Conservation (phyloP, 208 protist genomes). For the Wallacemonas sp. region DNA sequence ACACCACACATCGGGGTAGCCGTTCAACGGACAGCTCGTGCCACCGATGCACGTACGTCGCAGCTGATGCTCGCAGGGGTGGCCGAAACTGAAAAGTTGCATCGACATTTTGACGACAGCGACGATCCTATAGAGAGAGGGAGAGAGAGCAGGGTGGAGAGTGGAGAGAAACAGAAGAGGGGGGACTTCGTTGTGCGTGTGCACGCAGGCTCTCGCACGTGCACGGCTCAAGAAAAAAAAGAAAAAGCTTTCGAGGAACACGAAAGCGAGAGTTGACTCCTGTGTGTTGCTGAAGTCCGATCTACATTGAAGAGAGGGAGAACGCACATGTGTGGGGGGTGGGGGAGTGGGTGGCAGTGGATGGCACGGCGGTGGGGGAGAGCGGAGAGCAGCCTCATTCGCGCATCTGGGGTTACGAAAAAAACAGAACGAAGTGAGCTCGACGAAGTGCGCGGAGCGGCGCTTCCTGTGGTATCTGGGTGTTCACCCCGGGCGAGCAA, state of each 20-base stretch:
- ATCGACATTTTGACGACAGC: slow-evolving; percentile 65
- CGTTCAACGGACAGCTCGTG: slow-evolving; percentile 80
- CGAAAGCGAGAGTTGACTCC: too few species aligned
- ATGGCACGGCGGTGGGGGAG: too few species aligned
- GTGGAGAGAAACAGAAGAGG: not conserved
- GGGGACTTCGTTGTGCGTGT: not conserved
- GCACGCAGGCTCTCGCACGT: not conserved
- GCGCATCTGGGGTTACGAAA: too few species aligned
- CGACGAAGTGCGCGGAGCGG: too few species aligned
- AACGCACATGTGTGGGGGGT: too few species aligned
- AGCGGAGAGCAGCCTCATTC: too few species aligned
- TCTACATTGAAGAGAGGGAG: slow-evolving; percentile 8
- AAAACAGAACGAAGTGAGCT: too few species aligned
- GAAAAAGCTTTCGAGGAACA: not conserved
- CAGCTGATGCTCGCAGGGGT: slow-evolving; percentile 90
- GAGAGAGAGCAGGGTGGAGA: not conserved
- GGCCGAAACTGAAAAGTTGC: slow-evolving; percentile 88
- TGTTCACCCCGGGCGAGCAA: too few species aligned
- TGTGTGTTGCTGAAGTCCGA: too few species aligned
- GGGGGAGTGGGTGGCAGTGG: too few species aligned
- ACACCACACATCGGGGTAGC: slow-evolving; percentile 87
- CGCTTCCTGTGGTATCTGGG: too few species aligned
- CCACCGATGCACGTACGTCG: slow-evolving; percentile 84
- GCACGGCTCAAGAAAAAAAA: not conserved
- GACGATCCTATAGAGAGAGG: not conserved